Conservation (phyloP, 2,329 filamentous ascomycete species). For the Claviceps africana region DNA sequence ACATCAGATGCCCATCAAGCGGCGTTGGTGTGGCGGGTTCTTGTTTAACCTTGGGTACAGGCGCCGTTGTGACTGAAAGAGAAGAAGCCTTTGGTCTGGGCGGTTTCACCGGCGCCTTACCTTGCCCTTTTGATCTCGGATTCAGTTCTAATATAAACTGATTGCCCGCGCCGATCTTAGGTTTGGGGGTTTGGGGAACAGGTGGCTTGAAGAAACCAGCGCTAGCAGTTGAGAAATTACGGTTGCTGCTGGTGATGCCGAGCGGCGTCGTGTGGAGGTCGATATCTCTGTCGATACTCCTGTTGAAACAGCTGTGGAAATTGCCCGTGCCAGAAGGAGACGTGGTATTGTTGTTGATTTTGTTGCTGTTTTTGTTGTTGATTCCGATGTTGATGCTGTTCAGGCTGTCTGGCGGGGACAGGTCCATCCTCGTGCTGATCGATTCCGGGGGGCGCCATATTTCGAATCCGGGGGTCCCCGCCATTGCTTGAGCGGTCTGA, state of each 20-base stretch:
- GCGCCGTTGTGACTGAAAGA: slow-evolving; percentile 10
- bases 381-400: slow-evolving; percentile 6
- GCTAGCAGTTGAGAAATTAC: not conserved
- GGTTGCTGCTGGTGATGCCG: not conserved
- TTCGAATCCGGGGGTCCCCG: slow-evolving; percentile 23
- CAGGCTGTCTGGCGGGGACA: slow-evolving; percentile 11
- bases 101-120: slow-evolving; percentile 21
- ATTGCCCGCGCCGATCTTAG: slow-evolving; percentile 19
- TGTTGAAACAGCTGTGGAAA: not conserved
- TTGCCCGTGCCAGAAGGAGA: not conserved
- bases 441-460: slow-evolving; percentile 23
- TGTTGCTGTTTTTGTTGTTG: slow-evolving; percentile 8
- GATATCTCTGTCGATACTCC: not conserved
- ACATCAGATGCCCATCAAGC: slow-evolving; percentile 11
- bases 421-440: slow-evolving; percentile 13
- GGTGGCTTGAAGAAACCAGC: slow-evolving; percentile 23
- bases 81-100: slow-evolving; percentile 15
- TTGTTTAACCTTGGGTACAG: slow-evolving; percentile 16
- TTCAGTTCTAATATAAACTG: slow-evolving; percentile 25
- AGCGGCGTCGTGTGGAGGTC: not conserved
- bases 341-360: slow-evolving; percentile 4
- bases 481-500: slow-evolving; percentile 10
- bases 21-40: slow-evolving; percentile 18
- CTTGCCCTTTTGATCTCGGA: slow-evolving; percentile 18
- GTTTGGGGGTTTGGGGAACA: slow-evolving; percentile 25